Evolutionary conservation across 305 asterid genomes (phyloP).

Genomic region (Withania somnifera): DNA sequence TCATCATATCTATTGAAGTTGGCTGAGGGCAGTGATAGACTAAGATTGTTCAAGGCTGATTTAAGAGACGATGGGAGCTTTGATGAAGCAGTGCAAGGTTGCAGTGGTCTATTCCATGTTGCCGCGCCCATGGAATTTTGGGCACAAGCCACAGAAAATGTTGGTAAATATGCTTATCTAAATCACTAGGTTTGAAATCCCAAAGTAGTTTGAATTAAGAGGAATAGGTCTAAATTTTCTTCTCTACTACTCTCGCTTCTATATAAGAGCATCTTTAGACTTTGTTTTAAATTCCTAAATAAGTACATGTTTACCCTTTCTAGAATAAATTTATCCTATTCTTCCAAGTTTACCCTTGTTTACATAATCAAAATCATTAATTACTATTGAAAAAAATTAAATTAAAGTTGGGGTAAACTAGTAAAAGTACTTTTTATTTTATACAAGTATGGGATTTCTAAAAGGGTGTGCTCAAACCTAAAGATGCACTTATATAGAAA

Average conservation of each 20-base stretch:
- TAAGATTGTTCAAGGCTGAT: slow-evolving; percentile 60
- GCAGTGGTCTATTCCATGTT: slow-evolving; percentile 73
- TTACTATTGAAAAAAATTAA: too few species aligned
- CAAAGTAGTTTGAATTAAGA: neutral
- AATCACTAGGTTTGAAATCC: neutral
- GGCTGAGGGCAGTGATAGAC: slow-evolving; percentile 32
- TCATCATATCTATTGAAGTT: slow-evolving; percentile 31
- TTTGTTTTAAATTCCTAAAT: too few species aligned
- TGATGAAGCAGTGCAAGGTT: slow-evolving; percentile 64
- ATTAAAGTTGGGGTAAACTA: too few species aligned
- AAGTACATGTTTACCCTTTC: too few species aligned
- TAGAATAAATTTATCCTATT: too few species aligned
- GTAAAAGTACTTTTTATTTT: too few species aligned
- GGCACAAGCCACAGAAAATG: slow-evolving; percentile 24
- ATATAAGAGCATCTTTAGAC: too few species aligned
- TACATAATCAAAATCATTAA: too few species aligned
- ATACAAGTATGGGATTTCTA: too few species aligned
- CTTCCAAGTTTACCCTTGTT: neutral
- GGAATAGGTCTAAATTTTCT: neutral
- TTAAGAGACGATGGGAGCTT: slow-evolving; percentile 72
- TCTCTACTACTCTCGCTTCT: too few species aligned
- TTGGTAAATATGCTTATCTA: slow-evolving; percentile 25
- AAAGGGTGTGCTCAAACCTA: too few species aligned
- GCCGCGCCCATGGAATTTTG: slow-evolving; percentile 80
- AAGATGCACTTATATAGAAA: too few species aligned